Percentiles rank a stretch among this genome's conserved stretches.
Evolutionary conservation across 192 early-diverging fungal genomes (phyloP).

Genomic region (Coemansia sp.): DNA sequence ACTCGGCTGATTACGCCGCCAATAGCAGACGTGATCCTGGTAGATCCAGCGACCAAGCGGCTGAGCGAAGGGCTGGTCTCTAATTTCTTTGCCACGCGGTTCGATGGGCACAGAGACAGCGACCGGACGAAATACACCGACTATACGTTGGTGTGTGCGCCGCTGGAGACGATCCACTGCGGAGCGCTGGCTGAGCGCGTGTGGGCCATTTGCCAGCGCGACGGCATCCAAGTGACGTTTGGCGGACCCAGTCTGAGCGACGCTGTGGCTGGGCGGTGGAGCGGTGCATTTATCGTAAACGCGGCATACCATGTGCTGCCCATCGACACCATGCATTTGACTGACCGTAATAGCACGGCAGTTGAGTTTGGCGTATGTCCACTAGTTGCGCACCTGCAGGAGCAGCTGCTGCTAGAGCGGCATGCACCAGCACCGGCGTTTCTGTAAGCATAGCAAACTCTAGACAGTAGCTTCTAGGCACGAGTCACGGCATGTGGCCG

Average conservation of each 20-base stretch:
- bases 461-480: not conserved
- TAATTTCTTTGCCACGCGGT: conserved; percentile 31
- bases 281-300: conserved; percentile 36
- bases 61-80: conserved; percentile 38
- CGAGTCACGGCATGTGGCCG: conserved; percentile 29
- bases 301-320: conserved; percentile 25
- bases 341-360: conserved; percentile 19
- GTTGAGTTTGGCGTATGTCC: conserved; percentile 30
- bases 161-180: conserved; percentile 23
- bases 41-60: conserved; percentile 25
- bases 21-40: conserved; percentile 27
- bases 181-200: conserved; percentile 14
- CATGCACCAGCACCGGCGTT: conserved; percentile 1
- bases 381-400: conserved; percentile 25
- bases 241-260: conserved; percentile 24
- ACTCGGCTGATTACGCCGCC: conserved; percentile 31
- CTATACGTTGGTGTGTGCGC: conserved; percentile 32
- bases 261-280: conserved; percentile 19
- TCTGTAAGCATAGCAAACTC: not conserved
- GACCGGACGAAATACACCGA: not conserved
- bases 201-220: conserved; percentile 25
- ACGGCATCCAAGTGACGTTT: conserved; percentile 30
- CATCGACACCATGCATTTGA: conserved; percentile 44
- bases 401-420: conserved; percentile 9
- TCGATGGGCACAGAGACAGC: not conserved